Conservation (phyloP, 495 filamentous ascomycete genomes). For the Aspergillus homomorphus region DNA sequence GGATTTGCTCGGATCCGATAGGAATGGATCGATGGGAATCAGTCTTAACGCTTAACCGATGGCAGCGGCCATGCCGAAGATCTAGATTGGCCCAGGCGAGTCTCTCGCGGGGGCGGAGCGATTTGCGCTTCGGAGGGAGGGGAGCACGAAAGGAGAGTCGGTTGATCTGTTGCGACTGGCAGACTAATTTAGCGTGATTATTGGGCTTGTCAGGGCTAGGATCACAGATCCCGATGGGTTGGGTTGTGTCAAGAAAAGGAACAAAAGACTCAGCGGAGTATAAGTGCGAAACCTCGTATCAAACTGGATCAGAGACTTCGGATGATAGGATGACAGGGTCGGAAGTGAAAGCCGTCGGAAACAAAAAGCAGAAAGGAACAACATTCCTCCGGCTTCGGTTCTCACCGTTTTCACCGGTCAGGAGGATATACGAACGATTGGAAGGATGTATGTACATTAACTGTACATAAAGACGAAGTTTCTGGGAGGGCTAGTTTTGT, state of each 20-base stretch:
- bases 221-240: not conserved
- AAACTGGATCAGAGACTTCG: not conserved
- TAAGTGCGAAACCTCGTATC: not conserved
- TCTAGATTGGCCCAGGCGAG: constrained; percentile 16
- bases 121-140: not conserved
- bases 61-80: constrained; percentile 9
- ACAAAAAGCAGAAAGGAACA: not conserved
- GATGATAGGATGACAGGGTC: not conserved
- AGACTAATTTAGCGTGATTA: constrained; percentile 12
- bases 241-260: too few species aligned
- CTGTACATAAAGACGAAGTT: too few species aligned
- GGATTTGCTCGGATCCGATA: not conserved
- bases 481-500: too few species aligned
- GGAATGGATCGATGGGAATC: not conserved
- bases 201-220: not conserved
- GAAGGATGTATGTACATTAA: too few species aligned
- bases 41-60: not conserved
- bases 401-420: too few species aligned
- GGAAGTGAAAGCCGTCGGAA: not conserved
- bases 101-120: not conserved
- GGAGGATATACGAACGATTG: too few species aligned
- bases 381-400: not conserved
- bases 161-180: not conserved
- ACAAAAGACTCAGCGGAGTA: too few species aligned
- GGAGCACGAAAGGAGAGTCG: not conserved